Base-by-base conservation (phyloP, 2,329 filamentous ascomycete species). In the Fusarium sp. region DNA sequence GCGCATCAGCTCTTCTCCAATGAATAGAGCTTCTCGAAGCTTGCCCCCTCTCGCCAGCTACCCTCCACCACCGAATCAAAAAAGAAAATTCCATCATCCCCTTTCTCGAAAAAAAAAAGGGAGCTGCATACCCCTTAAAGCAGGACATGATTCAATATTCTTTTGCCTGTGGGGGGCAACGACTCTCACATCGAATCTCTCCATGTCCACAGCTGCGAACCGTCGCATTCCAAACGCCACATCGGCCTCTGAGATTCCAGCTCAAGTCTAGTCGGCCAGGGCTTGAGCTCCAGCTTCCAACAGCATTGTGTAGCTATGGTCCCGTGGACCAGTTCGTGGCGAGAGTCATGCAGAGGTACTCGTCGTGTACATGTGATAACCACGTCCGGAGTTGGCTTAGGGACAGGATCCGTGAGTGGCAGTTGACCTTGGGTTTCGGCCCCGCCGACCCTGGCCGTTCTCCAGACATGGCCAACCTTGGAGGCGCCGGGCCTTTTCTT, bases 361-460 rank as follows among this genome's bases (percentile, higher is more conserved):
- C 40, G 59, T 34, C 34, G 64, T 69, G 77, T 76, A 78, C 77
- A 78, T 77, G 75, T 78, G 76, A 78, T 78, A 70, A 71, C 66
- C 63, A 74, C 67, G 50, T 74, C 77, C 77, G 77, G 77, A 78
- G 75, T 78, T 78, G 77, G 77, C 56, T 74, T 78, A 77, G 77
- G 66, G 66, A 74, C 63, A 75, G 77, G 67, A 66, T 65, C 59
- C 66, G 69, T 69, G 71, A 70, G 77, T 79, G 77, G 77, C 77
- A 78, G 77, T 79, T 78, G 74, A 76, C 76, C 75, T 79, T 75
- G 50, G 67, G 64, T 63, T 67, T 78, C 77, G 77, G 77, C 72
- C 74, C 76, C 75, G 74, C 77, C 77, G 77, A 78, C 72, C 61
- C 69, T 70, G 71, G 71, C 65, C 31, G 59, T 61, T 56, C 37